A percentile compares a stretch with the other conserved stretches of the same genome.
Conservation (phyloP, 73 alveolate genomes). For the Paramecium sonneborni region DNA sequence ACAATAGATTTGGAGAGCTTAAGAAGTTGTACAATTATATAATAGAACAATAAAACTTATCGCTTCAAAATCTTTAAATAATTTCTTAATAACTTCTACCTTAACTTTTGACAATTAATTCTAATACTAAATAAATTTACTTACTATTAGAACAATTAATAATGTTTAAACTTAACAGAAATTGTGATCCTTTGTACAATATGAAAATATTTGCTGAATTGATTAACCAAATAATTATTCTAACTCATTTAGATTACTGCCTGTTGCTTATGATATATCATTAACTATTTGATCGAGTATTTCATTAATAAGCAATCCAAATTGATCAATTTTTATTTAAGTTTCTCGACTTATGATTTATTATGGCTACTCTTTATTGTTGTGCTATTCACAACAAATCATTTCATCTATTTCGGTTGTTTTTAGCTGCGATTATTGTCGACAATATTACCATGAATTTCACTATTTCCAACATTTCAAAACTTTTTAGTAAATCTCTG, state of each 20-base stretch:
- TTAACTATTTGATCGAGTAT: background rate
- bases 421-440: background rate
- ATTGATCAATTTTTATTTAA: background rate
- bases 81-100: background rate
- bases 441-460: slow-evolving; percentile 1
- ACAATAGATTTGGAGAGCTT: background rate
- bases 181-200: slow-evolving; percentile 36
- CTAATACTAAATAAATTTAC: background rate
- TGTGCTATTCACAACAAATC: slow-evolving; percentile 40
- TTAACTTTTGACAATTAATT: background rate
- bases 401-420: background rate
- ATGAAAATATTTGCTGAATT: slow-evolving; percentile 4
- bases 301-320: background rate
- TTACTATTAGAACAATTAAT: background rate
- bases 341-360: background rate
- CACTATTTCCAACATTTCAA: background rate
- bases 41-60: slow-evolving; percentile 1
- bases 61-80: slow-evolving; percentile 21
- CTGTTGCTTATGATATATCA: background rate
- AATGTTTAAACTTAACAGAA: background rate
- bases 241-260: background rate
- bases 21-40: background rate
- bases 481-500: background rate
- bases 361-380: background rate
- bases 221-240: background rate